Evolutionary conservation across 768 basidiomycete species (phyloP).

Genomic region (Coprinopsis marcescibilis): DNA sequence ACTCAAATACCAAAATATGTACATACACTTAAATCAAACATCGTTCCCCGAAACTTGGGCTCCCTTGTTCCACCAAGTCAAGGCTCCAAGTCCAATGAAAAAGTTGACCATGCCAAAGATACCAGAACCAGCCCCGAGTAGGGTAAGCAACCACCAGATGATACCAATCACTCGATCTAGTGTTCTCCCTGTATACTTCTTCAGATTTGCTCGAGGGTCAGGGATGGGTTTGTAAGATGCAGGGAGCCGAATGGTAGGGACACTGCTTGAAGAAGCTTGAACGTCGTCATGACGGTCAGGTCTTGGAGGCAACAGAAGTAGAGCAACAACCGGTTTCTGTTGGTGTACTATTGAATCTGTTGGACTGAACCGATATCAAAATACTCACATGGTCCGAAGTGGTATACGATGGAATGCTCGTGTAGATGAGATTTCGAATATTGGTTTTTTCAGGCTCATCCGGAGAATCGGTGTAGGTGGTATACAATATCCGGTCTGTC

Average conservation of each 20-base stretch:
- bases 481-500: constrained; percentile 90
- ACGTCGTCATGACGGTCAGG: constrained; percentile 14
- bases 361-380: neutral
- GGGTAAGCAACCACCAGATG: constrained; percentile 69
- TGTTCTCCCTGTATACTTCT: constrained; percentile 57
- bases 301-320: constrained; percentile 56
- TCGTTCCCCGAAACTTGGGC: neutral
- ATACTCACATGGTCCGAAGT: constrained; percentile 81
- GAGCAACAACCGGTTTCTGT: constrained; percentile 82
- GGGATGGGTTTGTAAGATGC: constrained; percentile 42
- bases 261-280: constrained; percentile 20
- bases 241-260: constrained; percentile 49
- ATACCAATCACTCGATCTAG: constrained; percentile 75
- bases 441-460: constrained; percentile 42
- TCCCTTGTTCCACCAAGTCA: constrained; percentile 57
- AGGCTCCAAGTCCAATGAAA: constrained; percentile 58
- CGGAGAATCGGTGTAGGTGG: constrained; percentile 64
- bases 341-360: neutral
- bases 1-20: too few relatives aligned
- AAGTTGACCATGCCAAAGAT: constrained; percentile 70
- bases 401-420: constrained; percentile 75
- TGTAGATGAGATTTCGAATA: constrained; percentile 68
- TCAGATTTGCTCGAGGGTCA: constrained; percentile 47
- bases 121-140: constrained; percentile 74
- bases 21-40: neutral